These are phyloP conservation scores for Rosa persica DNA, from an alignment of 306 rosid genomes.

Conservation along the genomic window DNA sequence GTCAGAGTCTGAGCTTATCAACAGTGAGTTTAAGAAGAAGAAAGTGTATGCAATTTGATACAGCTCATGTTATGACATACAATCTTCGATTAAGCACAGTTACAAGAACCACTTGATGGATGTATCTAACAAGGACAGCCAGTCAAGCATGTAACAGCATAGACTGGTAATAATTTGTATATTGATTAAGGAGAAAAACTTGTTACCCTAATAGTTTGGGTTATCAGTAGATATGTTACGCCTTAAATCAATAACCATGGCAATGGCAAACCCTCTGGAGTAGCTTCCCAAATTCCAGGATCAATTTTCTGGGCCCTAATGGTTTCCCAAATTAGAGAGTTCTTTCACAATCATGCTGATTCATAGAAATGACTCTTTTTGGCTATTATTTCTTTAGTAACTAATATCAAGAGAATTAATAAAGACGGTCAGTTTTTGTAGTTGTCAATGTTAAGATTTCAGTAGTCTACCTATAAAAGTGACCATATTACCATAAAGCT, in stretches of 20 bases:
- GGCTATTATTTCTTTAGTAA: no score
- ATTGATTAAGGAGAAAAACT: neutral
- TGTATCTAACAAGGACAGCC: neutral
- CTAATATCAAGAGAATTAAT: no score
- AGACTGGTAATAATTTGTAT: neutral
- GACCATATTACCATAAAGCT: neutral
- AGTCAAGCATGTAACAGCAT: neutral
- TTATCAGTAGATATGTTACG: neutral
- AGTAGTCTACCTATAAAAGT: neutral
- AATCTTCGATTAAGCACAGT: neutral
- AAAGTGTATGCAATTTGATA: slow-evolving; percentile 71
- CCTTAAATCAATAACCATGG: neutral
- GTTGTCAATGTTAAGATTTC: neutral
- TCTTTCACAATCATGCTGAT: neutral
- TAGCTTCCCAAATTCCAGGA: neutral
- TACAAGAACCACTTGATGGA: neutral
- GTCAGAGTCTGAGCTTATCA: slow-evolving; percentile 52
- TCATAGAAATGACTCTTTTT: neutral
- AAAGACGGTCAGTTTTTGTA: neutral
- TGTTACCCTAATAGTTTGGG: neutral
- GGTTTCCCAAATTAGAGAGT: neutral
- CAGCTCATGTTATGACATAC: neutral
- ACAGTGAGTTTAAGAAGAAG: slow-evolving; percentile 48
- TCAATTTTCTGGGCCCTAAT: neutral
- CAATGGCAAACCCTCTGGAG: neutral